Conservation (phyloP, 371 early-diverging fungal species). For the Mortierella sp. region DNA sequence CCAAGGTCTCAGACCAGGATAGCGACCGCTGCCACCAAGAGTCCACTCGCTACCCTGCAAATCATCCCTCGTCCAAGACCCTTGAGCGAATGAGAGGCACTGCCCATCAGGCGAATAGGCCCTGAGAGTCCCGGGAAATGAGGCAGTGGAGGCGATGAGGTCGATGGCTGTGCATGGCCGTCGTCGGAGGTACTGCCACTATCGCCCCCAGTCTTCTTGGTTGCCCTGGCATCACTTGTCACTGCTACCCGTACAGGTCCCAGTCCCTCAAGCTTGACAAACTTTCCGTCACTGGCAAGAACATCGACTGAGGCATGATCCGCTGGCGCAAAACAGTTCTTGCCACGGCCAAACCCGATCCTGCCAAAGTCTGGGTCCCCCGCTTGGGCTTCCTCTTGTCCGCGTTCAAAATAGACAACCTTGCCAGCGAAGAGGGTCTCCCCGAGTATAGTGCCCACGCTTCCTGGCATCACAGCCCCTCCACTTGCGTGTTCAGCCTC, state of each 20-base stretch:
- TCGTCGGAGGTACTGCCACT: background rate
- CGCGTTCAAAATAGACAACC: constrained; percentile 58
- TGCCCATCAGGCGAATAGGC: constrained; percentile 41
- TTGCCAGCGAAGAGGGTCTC: constrained; percentile 58
- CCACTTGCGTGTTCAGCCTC: constrained; percentile 27
- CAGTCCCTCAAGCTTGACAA: constrained; percentile 6
- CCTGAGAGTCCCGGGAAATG: constrained; percentile 15
- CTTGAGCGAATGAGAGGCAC: constrained; percentile 8
- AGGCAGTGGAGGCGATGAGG: constrained; percentile 2
- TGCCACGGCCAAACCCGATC: constrained; percentile 41
- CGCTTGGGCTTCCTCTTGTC: constrained; percentile 24
- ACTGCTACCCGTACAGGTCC: constrained; percentile 33
- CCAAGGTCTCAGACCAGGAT: background rate
- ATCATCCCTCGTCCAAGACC: background rate
- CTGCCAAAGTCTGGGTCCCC: constrained; percentile 45
- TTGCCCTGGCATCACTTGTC: constrained; percentile 15
- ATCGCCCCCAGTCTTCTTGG: background rate
- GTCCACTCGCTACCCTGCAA: background rate
- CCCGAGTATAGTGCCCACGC: constrained; percentile 56
- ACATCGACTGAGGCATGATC: constrained; percentile 34
- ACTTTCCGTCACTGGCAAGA: constrained; percentile 20
- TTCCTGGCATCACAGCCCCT: constrained; percentile 40
- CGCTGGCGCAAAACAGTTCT: constrained; percentile 44
- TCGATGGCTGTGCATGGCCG: constrained; percentile 13
- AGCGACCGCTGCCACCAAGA: constrained; percentile 12